Evolutionary conservation across 768 basidiomycete species (phyloP).

Genomic region (Calvatia gigantea): DNA sequence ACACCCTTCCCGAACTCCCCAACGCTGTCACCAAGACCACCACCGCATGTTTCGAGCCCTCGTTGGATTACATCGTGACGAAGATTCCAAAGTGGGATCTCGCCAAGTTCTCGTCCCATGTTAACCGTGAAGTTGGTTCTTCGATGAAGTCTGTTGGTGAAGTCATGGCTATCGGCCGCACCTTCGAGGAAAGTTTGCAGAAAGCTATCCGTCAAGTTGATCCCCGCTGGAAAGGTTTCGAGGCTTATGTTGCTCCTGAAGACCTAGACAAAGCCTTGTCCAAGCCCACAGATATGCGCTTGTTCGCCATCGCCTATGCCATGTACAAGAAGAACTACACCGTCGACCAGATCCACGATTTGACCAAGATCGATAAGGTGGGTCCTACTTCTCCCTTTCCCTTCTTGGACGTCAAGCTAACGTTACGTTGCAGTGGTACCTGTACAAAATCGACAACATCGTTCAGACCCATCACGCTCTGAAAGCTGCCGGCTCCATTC

Average conservation of each 20-base stretch:
- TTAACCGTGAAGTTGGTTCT: conserved; percentile 92
- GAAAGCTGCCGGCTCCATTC: conserved; percentile 65
- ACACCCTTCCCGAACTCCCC: conserved; percentile 95
- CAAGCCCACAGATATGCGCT: conserved; percentile 89
- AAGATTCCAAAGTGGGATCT: conserved; percentile 99
- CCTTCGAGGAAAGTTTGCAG: conserved; percentile 97
- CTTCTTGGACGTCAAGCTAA: neutral
- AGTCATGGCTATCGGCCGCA: conserved; percentile 99
- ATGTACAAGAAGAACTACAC: conserved; percentile 93
- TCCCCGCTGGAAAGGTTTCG: conserved; percentile 95
- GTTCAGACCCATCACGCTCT: conserved; percentile 81
- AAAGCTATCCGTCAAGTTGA: conserved; percentile 98
- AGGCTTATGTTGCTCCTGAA: conserved; percentile 87
- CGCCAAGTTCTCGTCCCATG: conserved; percentile 93
- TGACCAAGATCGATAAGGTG: conserved; percentile 98
- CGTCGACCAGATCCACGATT: conserved; percentile 84
- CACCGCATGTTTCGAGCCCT: conserved; percentile 98
- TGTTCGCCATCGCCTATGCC: conserved; percentile 97
- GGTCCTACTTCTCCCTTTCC: conserved; percentile 7
- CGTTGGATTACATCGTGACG: conserved; percentile 97
- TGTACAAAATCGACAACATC: conserved; percentile 99
- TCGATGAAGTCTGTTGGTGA: conserved; percentile 99
- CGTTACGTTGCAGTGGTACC: conserved; percentile 70
- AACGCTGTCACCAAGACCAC: conserved; percentile 99
- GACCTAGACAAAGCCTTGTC: conserved; percentile 78